Evolutionary conservation across 176 grass and related monocot genomes (phyloP).

Genomic region (Microstegium vimineum): DNA sequence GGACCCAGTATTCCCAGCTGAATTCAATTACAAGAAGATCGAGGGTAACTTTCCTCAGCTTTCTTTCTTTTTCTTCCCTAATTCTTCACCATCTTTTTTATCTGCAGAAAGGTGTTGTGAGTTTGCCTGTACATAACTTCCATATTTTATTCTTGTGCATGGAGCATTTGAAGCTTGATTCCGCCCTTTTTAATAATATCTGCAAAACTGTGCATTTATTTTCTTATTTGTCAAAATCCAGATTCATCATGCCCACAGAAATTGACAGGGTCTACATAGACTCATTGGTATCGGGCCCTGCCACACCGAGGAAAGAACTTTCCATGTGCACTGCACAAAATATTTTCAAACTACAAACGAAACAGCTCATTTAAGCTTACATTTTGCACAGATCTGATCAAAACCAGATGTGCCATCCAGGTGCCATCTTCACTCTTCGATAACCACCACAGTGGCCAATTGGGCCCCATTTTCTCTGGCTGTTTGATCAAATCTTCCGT

Average conservation of each 20-base stretch:
- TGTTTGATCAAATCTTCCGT: background rate
- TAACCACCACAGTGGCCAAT: background rate
- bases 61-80: background rate
- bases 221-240: background rate
- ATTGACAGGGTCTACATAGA: background rate
- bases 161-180: background rate
- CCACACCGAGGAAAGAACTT: background rate
- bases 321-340: background rate
- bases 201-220: background rate
- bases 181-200: background rate
- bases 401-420: background rate
- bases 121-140: background rate
- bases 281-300: background rate
- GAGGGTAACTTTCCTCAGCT: slow-evolving; percentile 41
- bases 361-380: background rate
- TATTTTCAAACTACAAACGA: background rate
- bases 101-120: background rate
- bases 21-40: slow-evolving; percentile 89
- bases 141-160: background rate
- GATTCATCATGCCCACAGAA: background rate
- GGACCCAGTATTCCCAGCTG: slow-evolving; percentile 54
- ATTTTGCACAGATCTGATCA: background rate
- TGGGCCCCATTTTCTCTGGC: background rate
- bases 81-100: slow-evolving; percentile 18
- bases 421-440: background rate